Conservation (phyloP, 768 basidiomycete species). For the Russula virescens region DNA sequence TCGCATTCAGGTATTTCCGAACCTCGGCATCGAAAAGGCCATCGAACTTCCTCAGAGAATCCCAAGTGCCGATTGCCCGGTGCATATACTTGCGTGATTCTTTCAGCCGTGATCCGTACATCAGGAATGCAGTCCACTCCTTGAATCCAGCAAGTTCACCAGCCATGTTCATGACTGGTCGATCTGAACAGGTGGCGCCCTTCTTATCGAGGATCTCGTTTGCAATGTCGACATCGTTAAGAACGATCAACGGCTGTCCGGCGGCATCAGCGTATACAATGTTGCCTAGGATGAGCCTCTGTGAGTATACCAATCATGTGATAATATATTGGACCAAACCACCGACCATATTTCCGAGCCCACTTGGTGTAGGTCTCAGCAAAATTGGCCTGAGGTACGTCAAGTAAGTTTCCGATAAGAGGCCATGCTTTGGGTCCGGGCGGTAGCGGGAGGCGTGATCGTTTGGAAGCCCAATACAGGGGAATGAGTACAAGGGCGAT, state of each 20-base stretch:
- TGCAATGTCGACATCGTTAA: slow-evolving; percentile 1
- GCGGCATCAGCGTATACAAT: slow-evolving; percentile 5
- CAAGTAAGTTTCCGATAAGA: slow-evolving; percentile 5
- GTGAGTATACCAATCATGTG: not conserved
- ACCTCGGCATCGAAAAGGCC: not conserved
- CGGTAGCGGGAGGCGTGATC: not conserved
- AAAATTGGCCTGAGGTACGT: not conserved
- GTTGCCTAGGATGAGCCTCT: not conserved
- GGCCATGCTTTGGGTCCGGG: slow-evolving; percentile 8
- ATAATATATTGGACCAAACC: not conserved
- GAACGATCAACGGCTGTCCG: not conserved
- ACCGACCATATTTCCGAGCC: slow-evolving; percentile 1
- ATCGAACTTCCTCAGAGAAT: not conserved
- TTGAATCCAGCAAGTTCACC: not conserved
- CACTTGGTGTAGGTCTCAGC: not conserved
- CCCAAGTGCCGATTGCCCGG: not conserved
- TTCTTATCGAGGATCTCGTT: slow-evolving; percentile 7
- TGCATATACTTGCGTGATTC: slow-evolving; percentile 6
- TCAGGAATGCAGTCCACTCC: not conserved
- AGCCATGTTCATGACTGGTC: slow-evolving; percentile 1
- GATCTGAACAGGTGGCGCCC: not conserved
- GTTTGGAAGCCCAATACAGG: not conserved
- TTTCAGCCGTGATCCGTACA: slow-evolving; percentile 1
- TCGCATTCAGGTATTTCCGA: not conserved
- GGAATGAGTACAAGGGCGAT: not conserved